Percentiles rank a stretch among this genome's conserved stretches.
Conservation (phyloP, 805 yeast species). For the Saturnispora ahearnii region DNA sequence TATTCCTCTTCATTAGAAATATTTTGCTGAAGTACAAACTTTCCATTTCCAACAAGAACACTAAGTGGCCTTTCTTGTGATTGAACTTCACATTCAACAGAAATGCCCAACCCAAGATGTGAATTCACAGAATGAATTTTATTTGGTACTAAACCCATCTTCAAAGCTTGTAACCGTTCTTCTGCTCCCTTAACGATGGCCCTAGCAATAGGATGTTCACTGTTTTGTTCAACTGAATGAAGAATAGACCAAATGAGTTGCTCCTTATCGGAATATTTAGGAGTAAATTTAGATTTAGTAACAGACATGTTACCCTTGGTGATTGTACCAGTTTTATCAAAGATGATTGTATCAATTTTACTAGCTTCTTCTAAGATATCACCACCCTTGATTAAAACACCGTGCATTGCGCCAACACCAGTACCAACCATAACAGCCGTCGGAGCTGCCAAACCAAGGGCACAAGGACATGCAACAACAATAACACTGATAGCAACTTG, state of each 20-base stretch:
- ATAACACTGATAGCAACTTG: conserved; percentile 83
- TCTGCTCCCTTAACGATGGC: conserved; percentile 43
- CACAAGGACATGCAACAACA: conserved; percentile 98
- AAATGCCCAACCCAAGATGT: conserved; percentile 39
- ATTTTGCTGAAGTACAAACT: conserved; percentile 28
- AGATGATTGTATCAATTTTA: conserved; percentile 55
- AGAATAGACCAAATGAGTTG: conserved; percentile 39
- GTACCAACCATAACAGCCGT: conserved; percentile 99
- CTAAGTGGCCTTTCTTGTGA: conserved; percentile 14
- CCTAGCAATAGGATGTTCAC: conserved; percentile 84
- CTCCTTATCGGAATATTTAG: conserved; percentile 18
- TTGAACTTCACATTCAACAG: conserved; percentile 17
- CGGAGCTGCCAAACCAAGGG: conserved; percentile 94
- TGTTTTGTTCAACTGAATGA: conserved; percentile 52
- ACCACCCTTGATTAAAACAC: conserved; percentile 90
- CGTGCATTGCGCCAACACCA: conserved; percentile 87
- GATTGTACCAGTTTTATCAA: conserved; percentile 94
- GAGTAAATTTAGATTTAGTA: conserved; percentile 18
- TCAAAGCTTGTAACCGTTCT: conserved; percentile 1
- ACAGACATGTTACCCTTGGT: conserved; percentile 74
- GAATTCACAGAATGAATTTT: conserved; percentile 30
- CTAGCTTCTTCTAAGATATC: conserved; percentile 72
- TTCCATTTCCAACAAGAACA: conserved; percentile 48
- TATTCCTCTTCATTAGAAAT: conserved; percentile 19
- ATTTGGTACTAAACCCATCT: conserved; percentile 7